Percentiles rank a stretch among this genome's conserved stretches.
phyloP scores from a whole-genome alignment of 2,329 filamentous ascomycete genomes.

The Paracoccidioides brasiliensis region DNA sequence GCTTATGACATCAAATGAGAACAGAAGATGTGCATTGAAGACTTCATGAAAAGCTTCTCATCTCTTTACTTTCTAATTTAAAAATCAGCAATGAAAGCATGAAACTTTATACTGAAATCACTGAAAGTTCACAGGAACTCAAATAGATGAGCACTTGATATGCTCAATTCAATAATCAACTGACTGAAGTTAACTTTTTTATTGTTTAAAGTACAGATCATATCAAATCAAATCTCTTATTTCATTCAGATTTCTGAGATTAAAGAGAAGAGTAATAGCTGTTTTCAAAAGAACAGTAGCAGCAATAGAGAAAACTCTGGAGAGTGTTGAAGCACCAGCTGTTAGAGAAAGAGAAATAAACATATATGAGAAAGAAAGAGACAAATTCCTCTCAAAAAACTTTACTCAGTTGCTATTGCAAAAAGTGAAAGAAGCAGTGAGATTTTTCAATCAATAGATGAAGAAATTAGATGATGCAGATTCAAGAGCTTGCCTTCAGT shows the following conservation, averaged over 20 bases:
- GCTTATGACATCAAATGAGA: too few relatives aligned
- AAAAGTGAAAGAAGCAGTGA: conserved; percentile 61
- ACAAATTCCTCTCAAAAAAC: conserved; percentile 63
- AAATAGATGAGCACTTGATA: conserved; percentile 1
- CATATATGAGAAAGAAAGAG: conserved; percentile 64
- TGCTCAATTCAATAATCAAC: conserved; percentile 41
- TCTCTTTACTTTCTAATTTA: too few relatives aligned
- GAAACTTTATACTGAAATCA: background rate
- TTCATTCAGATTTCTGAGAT: conserved; percentile 54
- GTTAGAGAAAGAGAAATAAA: too few relatives aligned
- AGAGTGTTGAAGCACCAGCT: conserved; percentile 53
- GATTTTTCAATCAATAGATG: conserved; percentile 79
- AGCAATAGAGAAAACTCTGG: conserved; percentile 45
- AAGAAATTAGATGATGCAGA: conserved; percentile 67
- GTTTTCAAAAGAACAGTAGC: conserved; percentile 49
- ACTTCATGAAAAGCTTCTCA: too few relatives aligned
- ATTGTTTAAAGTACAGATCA: conserved; percentile 47
- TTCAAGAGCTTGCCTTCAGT: conserved; percentile 65
- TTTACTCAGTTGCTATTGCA: conserved; percentile 72
- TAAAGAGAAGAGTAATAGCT: conserved; percentile 49
- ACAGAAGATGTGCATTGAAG: too few relatives aligned
- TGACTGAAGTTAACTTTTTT: conserved; percentile 52
- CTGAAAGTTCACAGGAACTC: background rate
- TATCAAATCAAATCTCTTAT: conserved; percentile 62
- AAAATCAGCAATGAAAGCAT: background rate